These are phyloP conservation scores for Orbilia oligospora DNA, from an alignment of 2,329 filamentous ascomycete genomes.

Conservation along the genomic window DNA sequence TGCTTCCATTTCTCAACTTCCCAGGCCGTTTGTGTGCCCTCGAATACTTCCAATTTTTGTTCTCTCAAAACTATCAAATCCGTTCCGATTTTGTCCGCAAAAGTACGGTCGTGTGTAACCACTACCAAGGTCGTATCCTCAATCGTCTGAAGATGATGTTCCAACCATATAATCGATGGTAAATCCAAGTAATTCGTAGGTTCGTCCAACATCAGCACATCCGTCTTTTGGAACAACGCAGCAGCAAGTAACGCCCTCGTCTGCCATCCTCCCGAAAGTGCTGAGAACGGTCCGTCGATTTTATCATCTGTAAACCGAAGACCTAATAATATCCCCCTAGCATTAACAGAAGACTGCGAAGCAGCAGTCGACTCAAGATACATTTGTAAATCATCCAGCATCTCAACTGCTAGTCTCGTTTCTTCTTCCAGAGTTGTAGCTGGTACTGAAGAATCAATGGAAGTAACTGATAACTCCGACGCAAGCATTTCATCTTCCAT, in stretches of 20 bases:
- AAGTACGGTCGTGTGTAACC: slow-evolving; percentile 87
- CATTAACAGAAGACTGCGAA: slow-evolving; percentile 65
- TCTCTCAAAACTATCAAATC: slow-evolving; percentile 83
- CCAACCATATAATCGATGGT: slow-evolving; percentile 86
- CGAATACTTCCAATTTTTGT: slow-evolving; percentile 79
- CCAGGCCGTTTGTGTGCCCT: slow-evolving; percentile 80
- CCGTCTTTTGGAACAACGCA: slow-evolving; percentile 79
- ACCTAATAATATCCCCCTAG: slow-evolving; percentile 77
- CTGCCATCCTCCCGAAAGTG: slow-evolving; percentile 82
- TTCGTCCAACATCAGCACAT: slow-evolving; percentile 86
- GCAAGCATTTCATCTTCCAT: slow-evolving; percentile 78
- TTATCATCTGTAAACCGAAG: slow-evolving; percentile 78
- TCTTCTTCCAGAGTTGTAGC: slow-evolving; percentile 74
- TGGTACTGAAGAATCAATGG: slow-evolving; percentile 72
- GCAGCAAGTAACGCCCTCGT: slow-evolving; percentile 78
- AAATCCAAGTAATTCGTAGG: slow-evolving; percentile 90
- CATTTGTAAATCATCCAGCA: slow-evolving; percentile 78
- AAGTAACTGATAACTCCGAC: slow-evolving; percentile 71
- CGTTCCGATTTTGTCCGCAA: slow-evolving; percentile 80
- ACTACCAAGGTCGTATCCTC: slow-evolving; percentile 78
- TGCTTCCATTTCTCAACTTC: slow-evolving; percentile 78
- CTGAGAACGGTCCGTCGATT: slow-evolving; percentile 74
- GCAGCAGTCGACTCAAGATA: slow-evolving; percentile 73
- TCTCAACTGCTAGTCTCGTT: slow-evolving; percentile 78
- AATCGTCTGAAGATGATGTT: slow-evolving; percentile 77